These are phyloP conservation scores for Blechomonas ayalai DNA, from an alignment of 208 protist genomes.

Conservation along the genomic window DNA sequence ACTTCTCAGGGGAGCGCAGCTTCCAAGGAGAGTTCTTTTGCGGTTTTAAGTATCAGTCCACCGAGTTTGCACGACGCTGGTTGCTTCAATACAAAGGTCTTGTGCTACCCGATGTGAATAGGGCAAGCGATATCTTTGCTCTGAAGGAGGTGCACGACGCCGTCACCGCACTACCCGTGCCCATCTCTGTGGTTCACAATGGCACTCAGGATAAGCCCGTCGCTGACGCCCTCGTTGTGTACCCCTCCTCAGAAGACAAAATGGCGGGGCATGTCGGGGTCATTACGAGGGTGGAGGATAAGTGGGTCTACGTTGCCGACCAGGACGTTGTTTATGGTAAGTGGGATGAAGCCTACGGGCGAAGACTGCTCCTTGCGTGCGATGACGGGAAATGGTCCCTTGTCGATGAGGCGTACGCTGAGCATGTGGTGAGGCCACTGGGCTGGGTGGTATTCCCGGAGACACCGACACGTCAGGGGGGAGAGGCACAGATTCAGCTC, in stretches of 20 bases:
- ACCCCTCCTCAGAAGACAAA: slow-evolving; percentile 40
- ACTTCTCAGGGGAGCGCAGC: slow-evolving; percentile 82
- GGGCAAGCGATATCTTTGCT: slow-evolving; percentile 75
- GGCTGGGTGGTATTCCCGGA: slow-evolving; percentile 84
- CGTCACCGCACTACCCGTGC: slow-evolving; percentile 33
- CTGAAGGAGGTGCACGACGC: slow-evolving; percentile 60
- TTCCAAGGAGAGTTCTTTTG: slow-evolving; percentile 69
- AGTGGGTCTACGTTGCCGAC: slow-evolving; percentile 77
- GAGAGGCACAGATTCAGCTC: slow-evolving; percentile 21
- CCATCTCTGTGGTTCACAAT: slow-evolving; percentile 46
- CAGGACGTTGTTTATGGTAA: slow-evolving; percentile 85
- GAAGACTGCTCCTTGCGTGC: slow-evolving; percentile 43
- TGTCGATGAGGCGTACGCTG: slow-evolving; percentile 44
- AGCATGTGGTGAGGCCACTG: slow-evolving; percentile 47
- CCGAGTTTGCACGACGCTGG: slow-evolving; percentile 86
- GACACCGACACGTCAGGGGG: slow-evolving; percentile 41
- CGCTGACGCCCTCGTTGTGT: slow-evolving; percentile 73
- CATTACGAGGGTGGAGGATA: slow-evolving; percentile 81
- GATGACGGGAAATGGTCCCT: slow-evolving; percentile 53
- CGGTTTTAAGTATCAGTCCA: slow-evolving; percentile 88
- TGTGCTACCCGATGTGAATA: slow-evolving; percentile 72
- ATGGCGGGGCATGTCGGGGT: slow-evolving; percentile 67
- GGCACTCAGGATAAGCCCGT: slow-evolving; percentile 48
- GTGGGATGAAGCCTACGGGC: slow-evolving; percentile 54
- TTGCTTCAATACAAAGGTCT: slow-evolving; percentile 71